Conservation (phyloP, 441 rosid genomes). For the Bruguiera hainesii region DNA sequence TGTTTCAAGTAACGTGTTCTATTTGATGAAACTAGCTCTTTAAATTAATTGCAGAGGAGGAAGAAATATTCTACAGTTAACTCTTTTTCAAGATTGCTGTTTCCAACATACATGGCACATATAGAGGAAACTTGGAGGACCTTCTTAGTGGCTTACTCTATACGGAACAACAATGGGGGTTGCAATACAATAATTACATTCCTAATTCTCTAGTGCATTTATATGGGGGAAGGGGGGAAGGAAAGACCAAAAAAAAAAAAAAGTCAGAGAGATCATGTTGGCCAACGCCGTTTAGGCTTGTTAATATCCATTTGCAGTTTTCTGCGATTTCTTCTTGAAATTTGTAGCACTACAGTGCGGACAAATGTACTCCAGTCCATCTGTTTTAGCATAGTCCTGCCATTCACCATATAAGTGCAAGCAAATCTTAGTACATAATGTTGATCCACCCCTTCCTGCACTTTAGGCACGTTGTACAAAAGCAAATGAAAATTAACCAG, state of each 20-base stretch:
- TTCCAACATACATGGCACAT: slow-evolving; percentile 15
- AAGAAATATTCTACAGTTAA: slow-evolving; percentile 33
- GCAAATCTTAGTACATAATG: too few relatives aligned
- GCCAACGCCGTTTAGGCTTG: slow-evolving; percentile 13
- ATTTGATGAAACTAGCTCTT: slow-evolving; percentile 18
- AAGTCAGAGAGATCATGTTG: slow-evolving; percentile 1
- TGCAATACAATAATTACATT: slow-evolving; percentile 48
- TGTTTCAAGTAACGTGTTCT: too few relatives aligned
- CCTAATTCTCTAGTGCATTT: slow-evolving; percentile 32
- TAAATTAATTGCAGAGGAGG: slow-evolving; percentile 11
- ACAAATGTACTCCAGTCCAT: slow-evolving; percentile 93
- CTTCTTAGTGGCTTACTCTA: slow-evolving; percentile 29
- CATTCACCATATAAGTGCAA: slow-evolving; percentile 14
- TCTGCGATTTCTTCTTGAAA: slow-evolving; percentile 86
- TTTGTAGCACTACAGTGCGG: slow-evolving; percentile 89
- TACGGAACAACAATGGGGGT: slow-evolving; percentile 41
- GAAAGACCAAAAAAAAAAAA: not conserved
- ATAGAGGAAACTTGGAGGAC: slow-evolving; percentile 23
- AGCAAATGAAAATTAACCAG: too few relatives aligned
- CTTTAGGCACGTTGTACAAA: too few relatives aligned
- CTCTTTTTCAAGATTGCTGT: slow-evolving; percentile 20
- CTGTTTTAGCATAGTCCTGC: slow-evolving; percentile 98
- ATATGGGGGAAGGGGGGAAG: slow-evolving; percentile 4
- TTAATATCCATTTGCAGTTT: slow-evolving; percentile 61
- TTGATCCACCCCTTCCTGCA: too few relatives aligned